Base-by-base conservation (phyloP, 2,329 filamentous ascomycete species). In the Ceratocystiopsis minuta region DNA sequence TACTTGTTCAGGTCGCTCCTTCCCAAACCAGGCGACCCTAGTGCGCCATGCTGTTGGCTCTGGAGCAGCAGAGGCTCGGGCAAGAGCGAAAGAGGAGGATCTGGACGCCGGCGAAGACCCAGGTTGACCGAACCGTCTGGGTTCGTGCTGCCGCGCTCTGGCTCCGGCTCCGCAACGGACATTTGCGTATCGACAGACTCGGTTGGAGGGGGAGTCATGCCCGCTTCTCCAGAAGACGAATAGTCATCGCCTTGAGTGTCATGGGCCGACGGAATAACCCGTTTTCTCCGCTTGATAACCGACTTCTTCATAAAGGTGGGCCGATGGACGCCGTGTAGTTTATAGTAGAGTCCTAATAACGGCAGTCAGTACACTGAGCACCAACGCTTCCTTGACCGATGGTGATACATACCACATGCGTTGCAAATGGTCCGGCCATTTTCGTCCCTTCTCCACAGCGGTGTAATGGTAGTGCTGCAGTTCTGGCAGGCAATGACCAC, bases 251-350 rank as follows among this genome's bases (percentile, higher is more conserved):
- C 57, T 41, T 62, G 61, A 1, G 51, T 51, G 3, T 58, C 68
- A 39, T 70, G 64, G 20, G 74, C 64, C 16, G 82, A 85, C 16
- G 88, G 87, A 36, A 96, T 87, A 6, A 96, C 86, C 45, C 90
- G 78, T 67, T 96, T 96, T 46, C 90, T 72, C 47, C 90, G 75
- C 61, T 98, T 96, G 58, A 98, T 98, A 20, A 93, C 82, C 3
- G 85, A 81, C 59, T 95, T 96, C 61, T 96, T 98, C 90, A 98
- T 96, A n/a, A 85, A 85, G 6, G 90, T 84, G 0, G 90, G 90
- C 36, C 90, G 74, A 59, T 95, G 88, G 28, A 86, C 78, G 42
- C 87, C 87, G 56, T 98, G 90, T 3, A 98, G 75, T 60, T 96
- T 96, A 64, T 92, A 86, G 59, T 98, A 98, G 3, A 98, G 65